Evolutionary conservation across 2,329 filamentous ascomycete genomes (phyloP).

Genomic region (Hyphodiscus sp.): DNA sequence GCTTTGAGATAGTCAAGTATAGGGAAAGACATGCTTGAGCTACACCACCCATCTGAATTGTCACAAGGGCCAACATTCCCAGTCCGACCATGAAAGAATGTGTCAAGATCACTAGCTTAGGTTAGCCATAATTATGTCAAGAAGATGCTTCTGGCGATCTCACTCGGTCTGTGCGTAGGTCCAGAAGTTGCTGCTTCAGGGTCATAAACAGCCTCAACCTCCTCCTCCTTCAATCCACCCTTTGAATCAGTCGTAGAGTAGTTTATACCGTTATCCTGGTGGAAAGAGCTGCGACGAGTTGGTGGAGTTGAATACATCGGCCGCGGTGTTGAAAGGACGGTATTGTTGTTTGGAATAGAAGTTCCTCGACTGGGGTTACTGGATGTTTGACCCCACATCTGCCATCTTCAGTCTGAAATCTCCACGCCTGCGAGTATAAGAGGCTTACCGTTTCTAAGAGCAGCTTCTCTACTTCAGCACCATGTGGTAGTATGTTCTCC

Average conservation of each 20-base stretch:
- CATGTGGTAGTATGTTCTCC: slow-evolving; percentile 16
- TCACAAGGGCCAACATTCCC: not conserved
- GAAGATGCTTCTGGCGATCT: slow-evolving; percentile 31
- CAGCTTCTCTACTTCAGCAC: slow-evolving; percentile 15
- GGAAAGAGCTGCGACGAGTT: slow-evolving; percentile 3
- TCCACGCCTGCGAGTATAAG: too few species aligned
- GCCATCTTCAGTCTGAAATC: not conserved
- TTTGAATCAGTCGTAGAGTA: slow-evolving; percentile 11
- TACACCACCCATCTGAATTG: slow-evolving; percentile 3
- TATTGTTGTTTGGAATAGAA: slow-evolving; percentile 5
- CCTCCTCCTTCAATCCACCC: slow-evolving; percentile 6
- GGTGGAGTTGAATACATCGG: slow-evolving; percentile 1
- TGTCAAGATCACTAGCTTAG: not conserved
- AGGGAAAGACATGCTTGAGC: not conserved
- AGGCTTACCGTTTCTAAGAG: slow-evolving; percentile 15
- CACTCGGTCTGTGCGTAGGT: not conserved
- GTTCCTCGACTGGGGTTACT: slow-evolving; percentile 9
- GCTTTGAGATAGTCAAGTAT: not conserved
- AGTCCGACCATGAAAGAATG: slow-evolving; percentile 3
- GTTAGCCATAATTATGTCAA: slow-evolving; percentile 35
- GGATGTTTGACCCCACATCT: slow-evolving; percentile 17
- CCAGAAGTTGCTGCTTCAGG: not conserved
- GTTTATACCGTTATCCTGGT: slow-evolving; percentile 14
- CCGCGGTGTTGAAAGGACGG: slow-evolving; percentile 2
- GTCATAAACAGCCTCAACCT: slow-evolving; percentile 4